Evolutionary conservation across 768 basidiomycete species (phyloP).

Genomic region (Multifurca ochricompacta): DNA sequence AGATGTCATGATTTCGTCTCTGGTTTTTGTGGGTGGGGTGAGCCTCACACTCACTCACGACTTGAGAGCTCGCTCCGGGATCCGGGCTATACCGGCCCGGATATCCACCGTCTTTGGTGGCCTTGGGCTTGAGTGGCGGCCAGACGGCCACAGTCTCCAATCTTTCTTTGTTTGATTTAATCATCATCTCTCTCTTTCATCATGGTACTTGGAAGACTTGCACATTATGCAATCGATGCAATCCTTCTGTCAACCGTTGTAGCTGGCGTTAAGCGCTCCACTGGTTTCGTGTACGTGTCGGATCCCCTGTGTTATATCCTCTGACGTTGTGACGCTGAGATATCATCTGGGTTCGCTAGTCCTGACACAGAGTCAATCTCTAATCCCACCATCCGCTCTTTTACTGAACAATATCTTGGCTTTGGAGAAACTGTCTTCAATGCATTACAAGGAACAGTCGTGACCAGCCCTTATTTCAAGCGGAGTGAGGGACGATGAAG

Average conservation of each 20-base stretch:
- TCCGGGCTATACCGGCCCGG: too few species aligned
- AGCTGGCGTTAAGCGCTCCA: conserved; percentile 86
- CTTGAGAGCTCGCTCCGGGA: too few species aligned
- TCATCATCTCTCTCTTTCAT: neutral
- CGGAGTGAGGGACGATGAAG: conserved; percentile 37
- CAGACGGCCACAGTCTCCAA: too few species aligned
- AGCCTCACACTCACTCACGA: too few species aligned
- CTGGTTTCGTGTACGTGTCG: conserved; percentile 75
- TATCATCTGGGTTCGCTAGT: conserved; percentile 33
- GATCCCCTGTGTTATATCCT: conserved; percentile 5
- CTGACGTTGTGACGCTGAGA: too few species aligned
- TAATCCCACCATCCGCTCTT: conserved; percentile 66
- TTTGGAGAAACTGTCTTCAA: conserved; percentile 89
- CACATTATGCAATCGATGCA: conserved; percentile 81
- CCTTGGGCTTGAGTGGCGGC: too few species aligned
- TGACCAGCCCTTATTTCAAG: conserved; percentile 81
- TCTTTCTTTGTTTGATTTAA: too few species aligned
- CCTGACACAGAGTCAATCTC: conserved; percentile 60
- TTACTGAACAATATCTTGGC: conserved; percentile 76
- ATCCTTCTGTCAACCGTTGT: conserved; percentile 81
- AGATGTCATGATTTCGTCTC: conserved; percentile 23
- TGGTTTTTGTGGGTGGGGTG: too few species aligned
- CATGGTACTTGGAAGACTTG: conserved; percentile 58
- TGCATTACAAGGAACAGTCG: conserved; percentile 73
- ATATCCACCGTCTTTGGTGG: too few species aligned